Conservation (phyloP, 2,329 filamentous ascomycete species). For the Basipetospora chlamydospora region DNA sequence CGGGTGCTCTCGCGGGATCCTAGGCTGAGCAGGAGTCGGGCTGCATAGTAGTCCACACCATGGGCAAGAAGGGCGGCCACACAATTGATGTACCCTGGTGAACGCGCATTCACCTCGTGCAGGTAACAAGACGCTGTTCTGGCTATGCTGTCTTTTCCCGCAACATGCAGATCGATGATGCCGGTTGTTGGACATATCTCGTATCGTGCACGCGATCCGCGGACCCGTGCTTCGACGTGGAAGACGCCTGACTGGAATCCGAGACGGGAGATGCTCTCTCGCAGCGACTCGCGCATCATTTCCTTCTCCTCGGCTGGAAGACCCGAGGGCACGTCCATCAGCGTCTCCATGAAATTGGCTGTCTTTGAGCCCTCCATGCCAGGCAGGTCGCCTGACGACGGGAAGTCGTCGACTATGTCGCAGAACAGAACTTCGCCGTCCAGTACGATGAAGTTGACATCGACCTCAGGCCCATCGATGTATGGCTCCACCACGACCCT, state of each 20-base stretch:
- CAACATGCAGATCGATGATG: slow-evolving; percentile 9
- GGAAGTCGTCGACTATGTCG: slow-evolving; percentile 24
- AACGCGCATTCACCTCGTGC: slow-evolving; percentile 17
- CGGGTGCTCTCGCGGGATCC: slow-evolving; percentile 7
- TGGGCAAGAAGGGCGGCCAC: slow-evolving; percentile 12
- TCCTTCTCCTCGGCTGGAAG: slow-evolving; percentile 11
- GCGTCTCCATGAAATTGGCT: slow-evolving; percentile 14
- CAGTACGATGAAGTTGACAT: slow-evolving; percentile 23
- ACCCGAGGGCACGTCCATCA: slow-evolving; percentile 12
- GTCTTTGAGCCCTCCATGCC: not conserved
- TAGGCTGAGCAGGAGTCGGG: slow-evolving; percentile 12
- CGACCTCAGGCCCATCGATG: slow-evolving; percentile 24
- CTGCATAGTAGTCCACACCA: slow-evolving; percentile 17
- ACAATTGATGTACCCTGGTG: slow-evolving; percentile 13
- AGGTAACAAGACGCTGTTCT: slow-evolving; percentile 11
- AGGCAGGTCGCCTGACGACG: slow-evolving; percentile 10
- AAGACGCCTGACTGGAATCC: slow-evolving; percentile 16
- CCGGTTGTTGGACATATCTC: slow-evolving; percentile 6
- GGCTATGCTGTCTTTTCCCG: not conserved
- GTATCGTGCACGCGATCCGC: slow-evolving; percentile 13
- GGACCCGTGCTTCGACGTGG: slow-evolving; percentile 16
- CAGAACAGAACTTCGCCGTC: slow-evolving; percentile 24
- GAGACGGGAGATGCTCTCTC: slow-evolving; percentile 9
- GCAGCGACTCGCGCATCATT: slow-evolving; percentile 10
- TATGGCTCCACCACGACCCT: slow-evolving; percentile 23